phyloP scores from a whole-genome alignment of 2,329 filamentous ascomycete genomes.

The Fusarium foetens region DNA sequence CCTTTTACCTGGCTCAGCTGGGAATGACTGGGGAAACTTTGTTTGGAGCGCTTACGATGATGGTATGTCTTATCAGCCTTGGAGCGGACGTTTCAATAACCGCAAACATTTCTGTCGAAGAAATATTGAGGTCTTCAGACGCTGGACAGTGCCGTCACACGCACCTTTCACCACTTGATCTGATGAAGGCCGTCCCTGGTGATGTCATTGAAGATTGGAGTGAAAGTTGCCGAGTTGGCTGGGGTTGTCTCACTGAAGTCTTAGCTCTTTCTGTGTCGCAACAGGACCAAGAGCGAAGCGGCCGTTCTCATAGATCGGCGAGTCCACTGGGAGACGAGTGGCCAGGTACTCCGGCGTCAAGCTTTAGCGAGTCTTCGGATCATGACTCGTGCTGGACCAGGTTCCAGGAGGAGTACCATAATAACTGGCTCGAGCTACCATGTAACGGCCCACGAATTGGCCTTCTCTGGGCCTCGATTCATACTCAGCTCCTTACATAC shows the following conservation, averaged over 20 bases:
- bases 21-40: accelerated
- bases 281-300: accelerated
- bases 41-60: neutral
- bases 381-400: accelerated
- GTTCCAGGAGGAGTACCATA: accelerated
- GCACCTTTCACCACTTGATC: accelerated
- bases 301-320: accelerated
- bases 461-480: neutral
- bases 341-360: neutral
- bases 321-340: neutral
- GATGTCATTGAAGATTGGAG: neutral
- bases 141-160: accelerated
- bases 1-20: accelerated
- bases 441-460: neutral
- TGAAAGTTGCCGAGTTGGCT: neutral
- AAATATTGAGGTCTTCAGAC: neutral
- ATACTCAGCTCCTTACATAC: constrained; percentile 27
- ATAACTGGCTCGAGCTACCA: neutral
- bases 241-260: neutral
- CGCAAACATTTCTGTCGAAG: accelerated
- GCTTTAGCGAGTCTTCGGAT: accelerated
- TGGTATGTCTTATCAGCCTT: accelerated
- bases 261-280: accelerated
- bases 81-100: accelerated
- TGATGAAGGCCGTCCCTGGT: accelerated